These are phyloP conservation scores for Vaccinium darrowii DNA, from an alignment of 148 eudicot genomes.

Conservation along the genomic window DNA sequence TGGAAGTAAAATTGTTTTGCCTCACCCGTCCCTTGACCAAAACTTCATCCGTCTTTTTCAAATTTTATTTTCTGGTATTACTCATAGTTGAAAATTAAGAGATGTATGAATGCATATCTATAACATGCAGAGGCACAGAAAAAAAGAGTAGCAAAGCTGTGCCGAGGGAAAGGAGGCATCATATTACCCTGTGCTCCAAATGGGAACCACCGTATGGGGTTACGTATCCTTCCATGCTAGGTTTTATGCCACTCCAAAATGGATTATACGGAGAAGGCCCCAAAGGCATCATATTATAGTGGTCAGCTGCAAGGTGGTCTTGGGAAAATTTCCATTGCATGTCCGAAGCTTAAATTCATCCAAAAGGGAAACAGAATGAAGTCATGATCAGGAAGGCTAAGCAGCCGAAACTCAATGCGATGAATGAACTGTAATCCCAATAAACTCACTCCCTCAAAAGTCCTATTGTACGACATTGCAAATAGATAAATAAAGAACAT, in stretches of 20 bases:
- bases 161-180: slow-evolving; percentile 63
- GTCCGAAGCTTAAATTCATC: slow-evolving; percentile 51
- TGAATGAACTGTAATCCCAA: background rate
- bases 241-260: slow-evolving; percentile 77
- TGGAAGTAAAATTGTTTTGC: too few relatives aligned
- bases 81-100: background rate
- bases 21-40: background rate
- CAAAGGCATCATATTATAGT: slow-evolving; percentile 58
- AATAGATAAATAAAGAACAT: slow-evolving; percentile 8
- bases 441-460: background rate
- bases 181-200: slow-evolving; percentile 53
- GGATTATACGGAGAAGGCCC: slow-evolving; percentile 65
- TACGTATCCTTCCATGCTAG: slow-evolving; percentile 42
- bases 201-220: slow-evolving; percentile 51
- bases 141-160: slow-evolving; percentile 43
- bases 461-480: background rate
- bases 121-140: background rate
- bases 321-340: slow-evolving; percentile 62
- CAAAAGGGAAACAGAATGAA: slow-evolving; percentile 8
- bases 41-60: background rate
- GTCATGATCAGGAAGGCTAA: slow-evolving; percentile 11
- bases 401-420: background rate
- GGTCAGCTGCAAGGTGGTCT: slow-evolving; percentile 37
- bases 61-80: background rate
- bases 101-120: background rate